Conservation (phyloP, 2,329 filamentous ascomycete species). For the Zymoseptoria brevis region DNA sequence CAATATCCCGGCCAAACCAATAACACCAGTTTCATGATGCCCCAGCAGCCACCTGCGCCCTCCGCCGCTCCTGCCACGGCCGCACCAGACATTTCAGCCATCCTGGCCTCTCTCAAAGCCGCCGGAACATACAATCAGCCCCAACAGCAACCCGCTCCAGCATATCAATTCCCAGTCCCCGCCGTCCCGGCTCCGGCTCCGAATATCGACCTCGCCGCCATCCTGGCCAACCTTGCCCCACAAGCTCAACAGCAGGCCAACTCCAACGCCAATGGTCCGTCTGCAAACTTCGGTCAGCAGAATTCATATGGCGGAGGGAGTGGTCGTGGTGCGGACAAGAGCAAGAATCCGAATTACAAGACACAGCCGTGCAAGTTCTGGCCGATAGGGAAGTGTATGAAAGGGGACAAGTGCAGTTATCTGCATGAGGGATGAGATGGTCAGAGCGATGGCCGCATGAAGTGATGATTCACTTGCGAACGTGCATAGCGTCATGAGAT, state of each 20-base stretch:
- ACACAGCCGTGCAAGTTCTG: constrained; percentile 44
- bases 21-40: constrained; percentile 5
- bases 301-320: constrained; percentile 30
- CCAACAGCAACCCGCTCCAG: constrained; percentile 7
- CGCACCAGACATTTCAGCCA: constrained; percentile 15
- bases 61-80: constrained; percentile 11
- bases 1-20: constrained; percentile 7
- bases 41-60: constrained; percentile 14
- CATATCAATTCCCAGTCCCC: constrained; percentile 5
- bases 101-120: constrained; percentile 16
- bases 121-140: constrained; percentile 10
- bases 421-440: constrained; percentile 20
- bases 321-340: constrained; percentile 9
- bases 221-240: constrained; percentile 18
- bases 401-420: constrained; percentile 31
- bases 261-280: constrained; percentile 1
- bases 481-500: not conserved
- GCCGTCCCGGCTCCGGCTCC: constrained; percentile 11
- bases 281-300: constrained; percentile 9
- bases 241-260: constrained; percentile 4
- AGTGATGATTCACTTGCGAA: not conserved
- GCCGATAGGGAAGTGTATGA: constrained; percentile 46
- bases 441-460: not conserved
- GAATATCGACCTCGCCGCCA: constrained; percentile 22
- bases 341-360: constrained; percentile 24